Conservation (phyloP, 306 rosid species). For the Sechiopsis laciniata region DNA sequence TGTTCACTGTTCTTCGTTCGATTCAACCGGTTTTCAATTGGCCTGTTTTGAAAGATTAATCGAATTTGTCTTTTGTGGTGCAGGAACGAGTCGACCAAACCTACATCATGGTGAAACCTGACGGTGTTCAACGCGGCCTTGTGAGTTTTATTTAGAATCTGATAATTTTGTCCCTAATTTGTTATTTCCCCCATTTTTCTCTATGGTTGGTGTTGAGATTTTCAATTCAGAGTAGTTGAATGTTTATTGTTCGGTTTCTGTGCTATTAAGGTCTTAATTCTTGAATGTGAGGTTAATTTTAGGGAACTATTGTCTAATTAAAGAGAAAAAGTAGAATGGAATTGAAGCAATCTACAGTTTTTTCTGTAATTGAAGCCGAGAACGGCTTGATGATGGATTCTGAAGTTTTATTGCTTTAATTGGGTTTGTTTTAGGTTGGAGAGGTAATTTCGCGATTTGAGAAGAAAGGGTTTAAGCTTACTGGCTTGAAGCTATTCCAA, state of each 20-base stretch:
- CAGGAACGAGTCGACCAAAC: constrained; percentile 86
- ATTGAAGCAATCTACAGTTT: neutral
- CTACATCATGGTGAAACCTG: constrained; percentile 96
- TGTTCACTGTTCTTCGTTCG: constrained; percentile 6
- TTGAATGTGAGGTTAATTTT: constrained; percentile 5
- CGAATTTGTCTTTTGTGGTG: constrained; percentile 23
- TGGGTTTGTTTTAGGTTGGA: constrained; percentile 64
- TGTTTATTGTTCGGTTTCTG: neutral
- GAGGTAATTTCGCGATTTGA: constrained; percentile 90
- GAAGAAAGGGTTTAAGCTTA: constrained; percentile 89
- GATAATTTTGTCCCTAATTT: constrained; percentile 18
- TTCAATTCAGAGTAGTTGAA: constrained; percentile 5
- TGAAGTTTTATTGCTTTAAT: neutral
- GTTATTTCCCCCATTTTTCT: neutral
- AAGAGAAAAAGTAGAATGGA: neutral
- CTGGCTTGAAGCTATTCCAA: constrained; percentile 83
- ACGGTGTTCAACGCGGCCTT: constrained; percentile 95
- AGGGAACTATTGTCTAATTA: neutral
- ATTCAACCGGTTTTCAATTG: neutral
- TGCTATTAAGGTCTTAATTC: neutral
- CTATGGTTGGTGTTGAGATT: constrained; percentile 14
- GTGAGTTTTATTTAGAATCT: constrained; percentile 32
- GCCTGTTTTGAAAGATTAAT: constrained; percentile 4
- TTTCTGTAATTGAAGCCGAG: neutral
- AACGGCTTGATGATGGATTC: neutral